Evolutionary conservation across 495 filamentous ascomycete species (phyloP).

Genomic region (Lepidopterella palustris): DNA sequence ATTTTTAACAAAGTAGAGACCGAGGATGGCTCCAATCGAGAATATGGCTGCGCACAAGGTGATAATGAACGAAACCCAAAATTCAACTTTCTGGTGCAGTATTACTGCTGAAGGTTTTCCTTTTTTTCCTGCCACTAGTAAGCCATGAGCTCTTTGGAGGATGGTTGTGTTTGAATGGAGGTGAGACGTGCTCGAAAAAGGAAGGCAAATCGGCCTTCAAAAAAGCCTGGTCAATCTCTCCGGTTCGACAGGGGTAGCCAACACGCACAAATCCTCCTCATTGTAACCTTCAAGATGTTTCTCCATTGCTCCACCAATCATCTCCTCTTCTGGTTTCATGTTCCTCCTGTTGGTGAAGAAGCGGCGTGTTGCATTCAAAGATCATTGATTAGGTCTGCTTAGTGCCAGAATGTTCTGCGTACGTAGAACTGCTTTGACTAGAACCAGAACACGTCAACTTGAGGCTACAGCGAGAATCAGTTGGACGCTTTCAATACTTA

Average conservation of each 20-base stretch:
- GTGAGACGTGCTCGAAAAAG: background rate
- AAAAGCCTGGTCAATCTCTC: background rate
- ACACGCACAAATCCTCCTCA: background rate
- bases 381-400: background rate
- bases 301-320: background rate
- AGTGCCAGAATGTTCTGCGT: background rate
- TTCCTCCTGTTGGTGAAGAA: background rate
- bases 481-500: background rate
- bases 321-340: background rate
- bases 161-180: background rate
- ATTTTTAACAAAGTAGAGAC: constrained; percentile 7
- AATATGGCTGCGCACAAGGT: constrained; percentile 7
- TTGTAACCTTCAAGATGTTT: background rate
- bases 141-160: background rate
- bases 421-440: background rate
- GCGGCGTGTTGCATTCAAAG: background rate
- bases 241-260: background rate
- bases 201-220: background rate
- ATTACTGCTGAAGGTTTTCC: background rate
- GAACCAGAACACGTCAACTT: background rate
- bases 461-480: background rate
- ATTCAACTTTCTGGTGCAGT: background rate
- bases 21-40: constrained; percentile 6
- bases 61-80: background rate
- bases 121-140: background rate